Evolutionary conservation across 345 rosid genomes (phyloP), one percentile per base, ranked within the genome.

Genomic region (Microthlaspi erraticum): DNA sequence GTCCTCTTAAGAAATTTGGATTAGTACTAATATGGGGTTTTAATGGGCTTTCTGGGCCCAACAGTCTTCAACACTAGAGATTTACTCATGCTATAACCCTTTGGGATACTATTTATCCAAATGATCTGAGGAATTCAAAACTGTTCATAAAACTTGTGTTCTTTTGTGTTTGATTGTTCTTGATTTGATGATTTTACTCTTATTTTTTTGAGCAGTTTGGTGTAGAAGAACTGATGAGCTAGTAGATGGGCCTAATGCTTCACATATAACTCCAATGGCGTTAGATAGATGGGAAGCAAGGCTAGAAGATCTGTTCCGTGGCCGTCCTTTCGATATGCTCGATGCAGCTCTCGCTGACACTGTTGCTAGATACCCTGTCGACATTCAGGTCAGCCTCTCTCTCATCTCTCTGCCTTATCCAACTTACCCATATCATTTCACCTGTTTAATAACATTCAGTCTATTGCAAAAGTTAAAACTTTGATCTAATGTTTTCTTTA

Each of bases 331-430:
- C 36, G 96, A 92, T 74, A 87, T 89, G 93, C 81, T 83, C 58
- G 93, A 92, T 79, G 98, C 96, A 68, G 96, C 92, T 65, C 80
- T 92, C 6, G 79, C 98, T 39, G 89, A 92, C 65, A 89, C 96
- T 0, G 96, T 89, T 53, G 13, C 83, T 65, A 82, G 79, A 76
- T 92, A 82, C 75, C 98, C 90, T 0, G 90, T 92, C 8, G 93
- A 92, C 73, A 92, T 89, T 75, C 96, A 92, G 90, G 96, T 92
- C 16, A 67, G 81, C 51, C 64, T 54, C 4, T 0, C 4, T n/a
- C n/a, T n/a, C n/a, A n/a, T n/a, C 7, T 3, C 23, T 51, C 46
- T 59, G 31, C 11, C 53, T 65, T 49, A 19, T 23, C 26, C 3
- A 23, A 3, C 26, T 23, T 33, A 8, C 7, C 6, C 26, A 23